Evolutionary conservation across 208 protist species (phyloP), one percentile per base, ranked within the genome.

Genomic region (Crithidia fasciculata): DNA sequence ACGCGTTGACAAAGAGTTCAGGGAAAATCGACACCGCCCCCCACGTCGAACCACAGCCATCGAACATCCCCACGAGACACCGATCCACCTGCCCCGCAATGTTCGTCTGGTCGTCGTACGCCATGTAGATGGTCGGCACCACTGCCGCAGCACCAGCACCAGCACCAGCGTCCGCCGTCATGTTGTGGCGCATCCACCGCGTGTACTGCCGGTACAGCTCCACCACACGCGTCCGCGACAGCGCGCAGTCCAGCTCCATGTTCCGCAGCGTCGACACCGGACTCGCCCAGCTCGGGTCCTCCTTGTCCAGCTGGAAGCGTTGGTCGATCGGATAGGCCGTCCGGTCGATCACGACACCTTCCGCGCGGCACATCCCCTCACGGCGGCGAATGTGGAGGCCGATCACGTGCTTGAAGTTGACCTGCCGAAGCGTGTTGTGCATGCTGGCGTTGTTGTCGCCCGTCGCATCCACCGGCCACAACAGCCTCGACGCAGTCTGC

Each of bases 191-290:
- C 57, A 61, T 61, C 59, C 41, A 52, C 59, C 7, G 13, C 59
- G 57, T 61, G 57, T 45, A 41, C 13, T 41, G 13, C 5, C 57
- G 57, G 57, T 61, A 61, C 28, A 61, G 28, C 57, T 61, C 57
- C 39, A 18, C 39, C 57, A 45, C 37, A 28, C 57, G 57, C 37
- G 57, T 45, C 57, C 5, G 15, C 37, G 57, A 45, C 39, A 61
- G 57, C 57, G 57, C 57, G 39, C 57, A 61, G 57, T 61, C 57
- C 37, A 61, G 57, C 57, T 61, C 57, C 37, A 61, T 45, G 39
- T 47, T 41, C 37, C 39, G 39, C 57, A 61, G 5, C 39, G 57
- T 61, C 12, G 57, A 61, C 37, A 45, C 8, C 37, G 57, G 57
- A 18, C 39, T 28, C 39, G 57, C 41, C 57, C 57, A 61, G 57